A percentile compares a stretch with the other conserved stretches of the same genome.
Conservation (phyloP, 2,329 filamentous ascomycete species). For the Arthrobotrys entomopaga region DNA sequence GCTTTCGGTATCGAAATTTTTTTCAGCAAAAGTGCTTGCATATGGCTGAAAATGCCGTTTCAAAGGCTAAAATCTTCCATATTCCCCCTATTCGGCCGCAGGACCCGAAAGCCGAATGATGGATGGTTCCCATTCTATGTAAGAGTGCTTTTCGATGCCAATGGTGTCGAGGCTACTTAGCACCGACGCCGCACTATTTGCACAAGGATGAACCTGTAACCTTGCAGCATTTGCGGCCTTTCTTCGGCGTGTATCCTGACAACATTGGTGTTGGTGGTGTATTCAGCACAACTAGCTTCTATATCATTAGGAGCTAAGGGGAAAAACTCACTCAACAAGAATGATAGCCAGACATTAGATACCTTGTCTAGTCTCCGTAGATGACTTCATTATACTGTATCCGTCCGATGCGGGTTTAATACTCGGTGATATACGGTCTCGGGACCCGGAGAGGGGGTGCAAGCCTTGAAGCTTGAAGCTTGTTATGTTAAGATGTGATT, state of each 20-base stretch:
- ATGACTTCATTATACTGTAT: constrained; percentile 21
- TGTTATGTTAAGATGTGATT: constrained; percentile 22
- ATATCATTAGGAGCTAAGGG: no score
- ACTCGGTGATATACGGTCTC: constrained; percentile 21
- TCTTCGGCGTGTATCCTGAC: constrained; percentile 2
- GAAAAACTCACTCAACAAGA: no score
- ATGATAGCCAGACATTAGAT: background rate
- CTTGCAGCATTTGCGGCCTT: background rate
- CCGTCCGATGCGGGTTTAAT: constrained; percentile 17
- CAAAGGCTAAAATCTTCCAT: constrained; percentile 4
- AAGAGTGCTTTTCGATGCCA: no score
- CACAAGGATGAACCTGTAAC: constrained; percentile 31
- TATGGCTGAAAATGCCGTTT: background rate
- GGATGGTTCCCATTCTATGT: background rate
- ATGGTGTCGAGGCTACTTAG: constrained; percentile 18
- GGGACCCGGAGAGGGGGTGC: background rate
- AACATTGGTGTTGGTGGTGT: background rate
- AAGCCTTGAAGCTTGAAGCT: no score
- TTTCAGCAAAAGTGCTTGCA: background rate
- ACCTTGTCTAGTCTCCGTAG: background rate
- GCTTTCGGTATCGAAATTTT: constrained; percentile 8
- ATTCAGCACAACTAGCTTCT: no score
- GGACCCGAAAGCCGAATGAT: constrained; percentile 18
- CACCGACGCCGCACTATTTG: constrained; percentile 6
- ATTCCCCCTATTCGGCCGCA: constrained; percentile 11